Percentiles rank a stretch among this genome's conserved stretches.
phyloP scores from a whole-genome alignment of 1,284 basidiomycete species.

The Moesziomyces parantarcticus region DNA sequence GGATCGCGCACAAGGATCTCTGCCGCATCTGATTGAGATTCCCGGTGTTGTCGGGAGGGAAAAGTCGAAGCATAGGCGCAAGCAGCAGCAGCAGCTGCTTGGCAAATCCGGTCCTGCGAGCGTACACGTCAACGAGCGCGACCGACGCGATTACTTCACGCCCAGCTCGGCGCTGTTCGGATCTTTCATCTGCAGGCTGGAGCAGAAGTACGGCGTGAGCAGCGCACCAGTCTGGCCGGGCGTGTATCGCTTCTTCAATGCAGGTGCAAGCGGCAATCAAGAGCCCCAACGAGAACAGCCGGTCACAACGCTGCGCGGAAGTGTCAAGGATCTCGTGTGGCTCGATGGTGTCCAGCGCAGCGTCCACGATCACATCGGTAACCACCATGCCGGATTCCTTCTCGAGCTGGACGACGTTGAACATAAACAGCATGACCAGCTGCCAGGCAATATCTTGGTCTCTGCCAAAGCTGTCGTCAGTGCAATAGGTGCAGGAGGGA shows the following conservation, averaged over 20 bases:
- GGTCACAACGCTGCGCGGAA: slow-evolving; percentile 14
- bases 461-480: slow-evolving; percentile 57
- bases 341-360: slow-evolving; percentile 26
- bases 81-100: slow-evolving; percentile 46
- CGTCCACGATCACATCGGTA: slow-evolving; percentile 28
- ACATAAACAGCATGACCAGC: not conserved
- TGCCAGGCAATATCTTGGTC: slow-evolving; percentile 1
- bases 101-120: slow-evolving; percentile 2
- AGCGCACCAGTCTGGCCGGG: slow-evolving; percentile 21
- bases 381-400: slow-evolving; percentile 35
- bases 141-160: slow-evolving; percentile 67
- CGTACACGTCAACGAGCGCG: slow-evolving; percentile 67
- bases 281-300: slow-evolving; percentile 3
- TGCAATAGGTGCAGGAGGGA: slow-evolving; percentile 64
- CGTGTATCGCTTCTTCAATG: slow-evolving; percentile 11
- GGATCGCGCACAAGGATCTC: not conserved
- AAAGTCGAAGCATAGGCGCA: slow-evolving; percentile 67
- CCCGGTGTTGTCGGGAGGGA: slow-evolving; percentile 68
- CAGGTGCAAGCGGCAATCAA: not conserved
- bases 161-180: slow-evolving; percentile 64
- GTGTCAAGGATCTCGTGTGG: slow-evolving; percentile 35
- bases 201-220: slow-evolving; percentile 47
- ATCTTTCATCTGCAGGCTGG: slow-evolving; percentile 47
- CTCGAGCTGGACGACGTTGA: slow-evolving; percentile 21
- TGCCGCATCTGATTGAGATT: slow-evolving; percentile 65